Evolutionary conservation across 2,329 filamentous ascomycete genomes (phyloP).

Genomic region (Chaetomiaceae sp.): DNA sequence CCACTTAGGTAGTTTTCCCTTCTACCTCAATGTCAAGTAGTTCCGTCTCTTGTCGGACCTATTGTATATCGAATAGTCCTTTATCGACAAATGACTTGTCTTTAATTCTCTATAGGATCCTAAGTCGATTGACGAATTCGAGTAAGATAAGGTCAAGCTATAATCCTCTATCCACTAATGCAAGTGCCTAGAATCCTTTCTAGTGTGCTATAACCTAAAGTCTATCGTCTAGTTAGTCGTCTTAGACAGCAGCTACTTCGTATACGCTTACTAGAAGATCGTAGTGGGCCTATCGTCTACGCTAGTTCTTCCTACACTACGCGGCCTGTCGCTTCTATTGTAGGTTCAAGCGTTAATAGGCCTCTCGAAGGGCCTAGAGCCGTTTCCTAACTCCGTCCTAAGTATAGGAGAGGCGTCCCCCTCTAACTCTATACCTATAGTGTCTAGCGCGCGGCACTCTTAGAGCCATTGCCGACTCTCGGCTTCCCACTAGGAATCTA

Average conservation of each 20-base stretch:
- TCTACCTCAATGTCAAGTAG: neutral
- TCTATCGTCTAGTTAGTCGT: neutral
- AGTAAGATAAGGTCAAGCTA: neutral
- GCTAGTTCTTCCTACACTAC: neutral
- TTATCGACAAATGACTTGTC: neutral
- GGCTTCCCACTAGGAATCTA: too few species aligned
- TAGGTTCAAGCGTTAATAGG: neutral
- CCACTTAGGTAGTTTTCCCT: neutral
- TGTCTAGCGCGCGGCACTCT: too few species aligned
- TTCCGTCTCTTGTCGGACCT: neutral
- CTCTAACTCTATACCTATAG: too few species aligned
- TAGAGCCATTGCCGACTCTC: too few species aligned
- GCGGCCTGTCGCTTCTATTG: neutral
- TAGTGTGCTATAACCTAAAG: neutral
- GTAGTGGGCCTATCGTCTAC: neutral
- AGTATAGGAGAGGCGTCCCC: too few species aligned
- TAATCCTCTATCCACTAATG: neutral
- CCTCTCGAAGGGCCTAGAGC: neutral
- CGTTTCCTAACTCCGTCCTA: neutral
- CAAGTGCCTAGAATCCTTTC: neutral
- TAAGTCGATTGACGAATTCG: neutral
- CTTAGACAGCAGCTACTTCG: neutral
- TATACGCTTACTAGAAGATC: neutral
- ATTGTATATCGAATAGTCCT: neutral
- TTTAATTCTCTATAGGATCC: neutral